Evolutionary conservation across 208 protist species (phyloP).

Genomic region (Crithidia bombi): DNA sequence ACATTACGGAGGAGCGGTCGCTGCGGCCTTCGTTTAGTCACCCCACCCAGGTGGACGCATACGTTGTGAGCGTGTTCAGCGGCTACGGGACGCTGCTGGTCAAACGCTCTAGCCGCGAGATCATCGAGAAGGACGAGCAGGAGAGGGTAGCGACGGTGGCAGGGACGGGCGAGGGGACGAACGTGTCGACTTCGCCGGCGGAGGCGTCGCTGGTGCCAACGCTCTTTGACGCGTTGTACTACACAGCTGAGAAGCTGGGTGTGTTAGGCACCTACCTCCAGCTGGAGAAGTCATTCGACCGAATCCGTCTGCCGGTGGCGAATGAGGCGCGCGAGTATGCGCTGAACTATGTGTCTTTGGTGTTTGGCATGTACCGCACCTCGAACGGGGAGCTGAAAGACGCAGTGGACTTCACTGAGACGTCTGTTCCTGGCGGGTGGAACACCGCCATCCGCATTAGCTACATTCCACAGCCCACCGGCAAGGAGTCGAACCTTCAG

Average conservation of each 20-base stretch:
- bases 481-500: background rate
- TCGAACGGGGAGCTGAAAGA: background rate
- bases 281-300: conserved; percentile 24
- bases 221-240: conserved; percentile 11
- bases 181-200: background rate
- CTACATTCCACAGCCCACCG: background rate
- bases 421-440: conserved; percentile 1
- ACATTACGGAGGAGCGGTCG: background rate
- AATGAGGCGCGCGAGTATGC: conserved; percentile 30
- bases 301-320: conserved; percentile 12
- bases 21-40: background rate
- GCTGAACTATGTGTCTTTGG: conserved; percentile 5
- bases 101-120: background rate
- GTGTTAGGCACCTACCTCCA: background rate
- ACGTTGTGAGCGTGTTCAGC: conserved; percentile 1
- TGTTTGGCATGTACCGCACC: conserved; percentile 3
- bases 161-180: too few relatives aligned
- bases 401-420: background rate
- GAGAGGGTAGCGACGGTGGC: background rate
- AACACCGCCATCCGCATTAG: conserved; percentile 7
- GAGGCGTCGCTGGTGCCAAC: conserved; percentile 12
- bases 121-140: background rate
- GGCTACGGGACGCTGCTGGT: conserved; percentile 15
- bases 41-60: background rate
- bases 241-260: background rate